phyloP scores from a whole-genome alignment of 1,284 basidiomycete genomes.

The Chalciporus sp. region DNA sequence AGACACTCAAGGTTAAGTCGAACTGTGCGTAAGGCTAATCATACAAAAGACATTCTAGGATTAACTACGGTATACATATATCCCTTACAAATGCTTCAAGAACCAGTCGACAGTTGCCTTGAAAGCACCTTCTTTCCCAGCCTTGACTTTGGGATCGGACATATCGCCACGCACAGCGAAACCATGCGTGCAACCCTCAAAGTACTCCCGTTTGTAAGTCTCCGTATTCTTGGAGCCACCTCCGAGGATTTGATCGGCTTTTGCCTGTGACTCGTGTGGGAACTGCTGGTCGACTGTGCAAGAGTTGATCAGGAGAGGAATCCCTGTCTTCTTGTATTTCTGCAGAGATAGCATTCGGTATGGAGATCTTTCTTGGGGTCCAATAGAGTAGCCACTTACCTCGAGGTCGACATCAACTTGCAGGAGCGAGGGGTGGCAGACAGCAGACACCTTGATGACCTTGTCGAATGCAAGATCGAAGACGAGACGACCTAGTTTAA shows the following conservation, averaged over 20 bases:
- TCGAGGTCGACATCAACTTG: slow-evolving; percentile 43
- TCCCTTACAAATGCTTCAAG: slow-evolving; percentile 37
- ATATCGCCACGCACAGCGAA: slow-evolving; percentile 50
- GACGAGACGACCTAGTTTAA: slow-evolving; percentile 48
- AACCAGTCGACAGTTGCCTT: slow-evolving; percentile 57
- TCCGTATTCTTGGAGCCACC: slow-evolving; percentile 38
- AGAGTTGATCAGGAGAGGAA: slow-evolving; percentile 48
- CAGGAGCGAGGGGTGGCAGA: slow-evolving; percentile 73
- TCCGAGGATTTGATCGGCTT: slow-evolving; percentile 45
- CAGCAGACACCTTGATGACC: slow-evolving; percentile 53
- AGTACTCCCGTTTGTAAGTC: slow-evolving; percentile 48
- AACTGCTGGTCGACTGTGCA: slow-evolving; percentile 41
- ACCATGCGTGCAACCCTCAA: slow-evolving; percentile 51
- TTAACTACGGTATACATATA: not conserved
- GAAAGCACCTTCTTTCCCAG: slow-evolving; percentile 67
- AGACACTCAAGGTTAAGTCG: too few relatives aligned
- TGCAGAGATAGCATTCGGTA: slow-evolving; percentile 9
- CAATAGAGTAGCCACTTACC: slow-evolving; percentile 8
- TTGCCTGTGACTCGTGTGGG: slow-evolving; percentile 30
- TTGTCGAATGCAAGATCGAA: slow-evolving; percentile 72
- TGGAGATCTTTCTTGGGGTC: not conserved
- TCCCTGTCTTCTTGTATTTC: slow-evolving; percentile 35
- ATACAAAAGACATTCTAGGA: not conserved
- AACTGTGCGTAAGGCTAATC: not conserved
- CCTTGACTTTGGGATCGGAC: slow-evolving; percentile 44